Evolutionary conservation across 208 protist species (phyloP), one percentile per base, ranked within the genome.

Genomic region (Trypanosoma conorhini): DNA sequence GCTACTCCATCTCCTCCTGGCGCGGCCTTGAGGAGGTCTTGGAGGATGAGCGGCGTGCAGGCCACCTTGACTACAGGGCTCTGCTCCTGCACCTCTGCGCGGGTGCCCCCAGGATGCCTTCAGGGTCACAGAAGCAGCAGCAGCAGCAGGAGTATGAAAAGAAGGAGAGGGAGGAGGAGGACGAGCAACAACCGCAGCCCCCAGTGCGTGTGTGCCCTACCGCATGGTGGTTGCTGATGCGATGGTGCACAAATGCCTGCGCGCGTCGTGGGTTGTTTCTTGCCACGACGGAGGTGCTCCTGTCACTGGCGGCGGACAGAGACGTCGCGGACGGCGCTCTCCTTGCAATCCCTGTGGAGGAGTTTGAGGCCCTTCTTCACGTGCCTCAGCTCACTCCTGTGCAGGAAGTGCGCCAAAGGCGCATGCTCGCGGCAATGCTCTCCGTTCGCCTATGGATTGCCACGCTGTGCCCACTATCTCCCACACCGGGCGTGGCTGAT

Each of bases 191-290:
- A 55, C 22, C 15, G 33, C 8, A 24, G 7, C 19, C 22, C 0
- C 38, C 22, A 35, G 17, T 40, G 42, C 26, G 31, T 59, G 12
- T 24, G 38, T 26, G 5, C 19, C 61, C 42, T 21, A n/a, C n/a
- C 13, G 1, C 59, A 30, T 77, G 65, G 64, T 69, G 66, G 56
- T 56, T 89, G 35, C 61, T 85, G 28, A 72, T 82, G 67, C 81
- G 81, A 15, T 89, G 85, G 85, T 82, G 72, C 24, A 87, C 81
- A 3, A 64, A 66, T 54, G 50, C 69, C 4, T 48, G 15, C 8
- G 72, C 73, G 28, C 72, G 79, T 57, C 62, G 67, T 22, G 79
- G 76, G 8, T 35, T 89, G 7, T 69, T 70, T n/a, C 17, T 52
- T 31, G 81, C 81, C 0, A 72, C 79, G 46, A 72, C 72, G 5